Conservation (phyloP, 768 basidiomycete genomes). For the Suillus paluster region DNA sequence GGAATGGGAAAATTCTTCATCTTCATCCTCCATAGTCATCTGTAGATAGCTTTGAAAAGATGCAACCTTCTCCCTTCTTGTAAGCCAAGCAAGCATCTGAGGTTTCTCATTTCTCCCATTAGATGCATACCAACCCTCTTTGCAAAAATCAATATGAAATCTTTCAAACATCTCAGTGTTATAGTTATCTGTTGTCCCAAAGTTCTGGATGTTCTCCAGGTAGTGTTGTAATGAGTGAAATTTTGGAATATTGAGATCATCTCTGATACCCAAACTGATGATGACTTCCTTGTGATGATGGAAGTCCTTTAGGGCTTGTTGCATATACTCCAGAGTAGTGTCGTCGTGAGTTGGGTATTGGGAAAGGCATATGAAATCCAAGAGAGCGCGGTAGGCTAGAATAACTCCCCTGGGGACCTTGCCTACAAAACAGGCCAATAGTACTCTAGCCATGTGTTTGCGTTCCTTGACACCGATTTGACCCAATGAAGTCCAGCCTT, state of each 20-base stretch:
- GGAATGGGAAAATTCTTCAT: neutral
- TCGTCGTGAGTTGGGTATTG: conserved; percentile 37
- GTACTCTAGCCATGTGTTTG: neutral
- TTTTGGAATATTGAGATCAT: conserved; percentile 35
- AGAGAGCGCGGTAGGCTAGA: conserved; percentile 35
- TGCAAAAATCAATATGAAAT: conserved; percentile 44
- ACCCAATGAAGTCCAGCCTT: neutral
- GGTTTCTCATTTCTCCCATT: conserved; percentile 39
- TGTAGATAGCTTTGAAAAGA: conserved; percentile 24
- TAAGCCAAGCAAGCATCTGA: conserved; percentile 45
- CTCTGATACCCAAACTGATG: conserved; percentile 30
- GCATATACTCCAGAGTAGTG: conserved; percentile 19
- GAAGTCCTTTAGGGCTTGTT: conserved; percentile 32
- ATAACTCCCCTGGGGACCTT: conserved; percentile 34
- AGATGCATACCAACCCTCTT: conserved; percentile 40
- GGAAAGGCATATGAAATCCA: conserved; percentile 42
- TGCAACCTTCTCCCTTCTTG: conserved; percentile 35
- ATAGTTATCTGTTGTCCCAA: conserved; percentile 30
- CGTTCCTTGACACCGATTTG: neutral
- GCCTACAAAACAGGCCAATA: conserved; percentile 28
- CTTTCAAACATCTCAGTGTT: conserved; percentile 27
- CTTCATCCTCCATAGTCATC: neutral
- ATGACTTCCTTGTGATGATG: conserved; percentile 40
- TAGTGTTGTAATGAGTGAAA: conserved; percentile 30
- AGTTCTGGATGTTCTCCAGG: conserved; percentile 18